phyloP scores from a whole-genome alignment of 1,284 basidiomycete genomes.

The Trichosporon sp. region DNA sequence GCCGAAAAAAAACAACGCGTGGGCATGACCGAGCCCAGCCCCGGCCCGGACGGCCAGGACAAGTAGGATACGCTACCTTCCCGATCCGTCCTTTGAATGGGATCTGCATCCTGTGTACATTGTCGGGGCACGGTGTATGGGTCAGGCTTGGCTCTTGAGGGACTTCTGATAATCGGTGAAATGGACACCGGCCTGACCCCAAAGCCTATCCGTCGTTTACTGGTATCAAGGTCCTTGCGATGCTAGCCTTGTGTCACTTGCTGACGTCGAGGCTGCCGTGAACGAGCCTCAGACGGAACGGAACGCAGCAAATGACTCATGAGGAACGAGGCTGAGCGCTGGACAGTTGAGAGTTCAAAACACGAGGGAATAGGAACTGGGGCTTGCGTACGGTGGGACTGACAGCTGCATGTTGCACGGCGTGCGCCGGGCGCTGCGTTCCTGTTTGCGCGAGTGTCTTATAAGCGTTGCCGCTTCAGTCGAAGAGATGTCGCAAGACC shows the following conservation, averaged over 20 bases:
- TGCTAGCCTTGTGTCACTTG: background rate
- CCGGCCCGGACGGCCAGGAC: background rate
- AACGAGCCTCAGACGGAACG: background rate
- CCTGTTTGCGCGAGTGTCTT: background rate
- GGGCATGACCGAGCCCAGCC: constrained; percentile 2
- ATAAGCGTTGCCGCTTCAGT: background rate
- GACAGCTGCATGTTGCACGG: background rate
- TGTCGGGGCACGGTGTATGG: background rate
- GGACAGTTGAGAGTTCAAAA: constrained; percentile 14
- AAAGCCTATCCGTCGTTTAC: constrained; percentile 8
- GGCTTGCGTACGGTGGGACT: background rate
- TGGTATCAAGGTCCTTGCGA: constrained; percentile 8
- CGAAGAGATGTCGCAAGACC: constrained; percentile 2
- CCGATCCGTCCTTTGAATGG: background rate
- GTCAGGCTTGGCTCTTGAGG: background rate
- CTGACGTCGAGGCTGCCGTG: background rate
- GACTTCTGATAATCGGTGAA: background rate
- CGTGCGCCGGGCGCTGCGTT: background rate
- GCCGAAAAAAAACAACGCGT: background rate
- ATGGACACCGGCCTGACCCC: background rate
- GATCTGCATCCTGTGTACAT: background rate
- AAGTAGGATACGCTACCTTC: background rate
- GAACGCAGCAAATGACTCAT: constrained; percentile 8
- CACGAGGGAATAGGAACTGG: background rate
- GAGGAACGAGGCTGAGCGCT: background rate